These are phyloP conservation scores for Neofusicoccum sp. DNA, from an alignment of 2,329 filamentous ascomycete species.

Conservation along the genomic window DNA sequence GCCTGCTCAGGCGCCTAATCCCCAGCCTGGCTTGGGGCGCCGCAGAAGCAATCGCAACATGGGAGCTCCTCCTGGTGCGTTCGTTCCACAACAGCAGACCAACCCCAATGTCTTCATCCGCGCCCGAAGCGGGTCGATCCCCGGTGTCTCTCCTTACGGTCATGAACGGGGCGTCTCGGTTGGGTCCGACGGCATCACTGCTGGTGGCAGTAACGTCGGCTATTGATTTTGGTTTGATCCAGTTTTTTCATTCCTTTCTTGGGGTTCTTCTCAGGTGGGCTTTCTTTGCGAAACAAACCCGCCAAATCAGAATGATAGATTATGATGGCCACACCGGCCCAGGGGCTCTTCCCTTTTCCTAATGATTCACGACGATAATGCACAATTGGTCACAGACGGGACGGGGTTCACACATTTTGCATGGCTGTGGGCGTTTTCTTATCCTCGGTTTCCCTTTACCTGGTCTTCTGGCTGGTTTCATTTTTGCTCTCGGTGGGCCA, in stretches of 20 bases:
- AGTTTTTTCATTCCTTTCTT: background rate
- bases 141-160: conserved; percentile 34
- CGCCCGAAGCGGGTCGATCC: conserved; percentile 30
- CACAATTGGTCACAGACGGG: background rate
- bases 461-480: background rate
- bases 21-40: conserved; percentile 28
- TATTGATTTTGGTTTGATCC: conserved; percentile 18
- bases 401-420: background rate
- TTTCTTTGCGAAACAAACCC: background rate
- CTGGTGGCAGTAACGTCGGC: conserved; percentile 24
- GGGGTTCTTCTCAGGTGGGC: background rate
- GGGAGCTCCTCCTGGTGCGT: conserved; percentile 29
- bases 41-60: conserved; percentile 41
- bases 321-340: conserved; percentile 8
- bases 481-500: background rate
- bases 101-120: conserved; percentile 36
- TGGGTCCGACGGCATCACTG: conserved; percentile 32
- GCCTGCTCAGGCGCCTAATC: conserved; percentile 24
- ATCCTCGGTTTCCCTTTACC: background rate
- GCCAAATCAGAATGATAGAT: conserved; percentile 12
- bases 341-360: background rate
- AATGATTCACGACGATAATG: conserved; percentile 6
- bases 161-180: conserved; percentile 29
- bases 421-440: conserved; percentile 2
- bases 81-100: conserved; percentile 29